These are phyloP conservation scores for Diaporthe capsici DNA, from an alignment of 2,329 filamentous ascomycete species.

Conservation along the genomic window DNA sequence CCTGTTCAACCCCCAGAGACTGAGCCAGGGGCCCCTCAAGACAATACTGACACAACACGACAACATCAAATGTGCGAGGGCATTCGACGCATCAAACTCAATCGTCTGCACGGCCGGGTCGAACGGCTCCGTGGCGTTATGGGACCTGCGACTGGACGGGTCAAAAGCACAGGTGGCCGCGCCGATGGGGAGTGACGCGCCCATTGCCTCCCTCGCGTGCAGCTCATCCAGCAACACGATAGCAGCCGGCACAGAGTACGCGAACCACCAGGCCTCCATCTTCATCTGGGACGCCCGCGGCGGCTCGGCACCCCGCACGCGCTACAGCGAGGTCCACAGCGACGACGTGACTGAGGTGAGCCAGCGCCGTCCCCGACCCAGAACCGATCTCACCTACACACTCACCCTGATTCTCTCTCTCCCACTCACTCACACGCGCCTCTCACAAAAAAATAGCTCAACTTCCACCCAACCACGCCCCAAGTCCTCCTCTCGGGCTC, in stretches of 20 bases:
- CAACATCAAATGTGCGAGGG: constrained; percentile 74
- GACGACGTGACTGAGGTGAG: constrained; percentile 75
- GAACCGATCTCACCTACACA: not conserved
- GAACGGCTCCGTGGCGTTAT: constrained; percentile 76
- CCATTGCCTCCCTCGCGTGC: constrained; percentile 77
- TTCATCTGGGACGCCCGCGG: constrained; percentile 74
- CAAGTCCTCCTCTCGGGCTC: constrained; percentile 80
- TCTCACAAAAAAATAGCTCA: constrained; percentile 57
- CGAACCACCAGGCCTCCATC: constrained; percentile 73
- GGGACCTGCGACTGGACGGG: constrained; percentile 71
- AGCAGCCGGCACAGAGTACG: constrained; percentile 81
- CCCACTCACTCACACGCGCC: not conserved
- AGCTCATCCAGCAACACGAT: constrained; percentile 70
- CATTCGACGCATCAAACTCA: constrained; percentile 65
- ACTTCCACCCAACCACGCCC: constrained; percentile 72
- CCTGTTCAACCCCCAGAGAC: constrained; percentile 71
- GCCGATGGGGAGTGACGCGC: constrained; percentile 60
- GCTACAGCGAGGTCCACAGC: constrained; percentile 76
- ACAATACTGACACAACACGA: constrained; percentile 67
- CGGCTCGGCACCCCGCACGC: constrained; percentile 60
- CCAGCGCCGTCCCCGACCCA: constrained; percentile 6
- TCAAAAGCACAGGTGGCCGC: constrained; percentile 57
- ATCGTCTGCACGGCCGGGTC: constrained; percentile 79
- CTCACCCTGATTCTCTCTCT: not conserved
- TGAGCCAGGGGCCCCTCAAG: constrained; percentile 66